Conservation (phyloP, 805 yeast species). For the Lipomyces japonicus region DNA sequence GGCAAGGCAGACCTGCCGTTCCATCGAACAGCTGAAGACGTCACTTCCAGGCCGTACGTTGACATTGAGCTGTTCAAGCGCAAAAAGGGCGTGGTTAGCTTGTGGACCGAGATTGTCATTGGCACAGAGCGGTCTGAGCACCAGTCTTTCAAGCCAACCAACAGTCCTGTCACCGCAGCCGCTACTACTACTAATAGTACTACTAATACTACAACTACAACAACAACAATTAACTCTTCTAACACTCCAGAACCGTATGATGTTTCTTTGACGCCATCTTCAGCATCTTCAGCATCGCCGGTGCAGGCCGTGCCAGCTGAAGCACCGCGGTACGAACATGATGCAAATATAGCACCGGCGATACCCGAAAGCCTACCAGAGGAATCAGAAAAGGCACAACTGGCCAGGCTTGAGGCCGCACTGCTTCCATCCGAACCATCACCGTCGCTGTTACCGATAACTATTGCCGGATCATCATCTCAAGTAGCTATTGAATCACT, state of each 20-base stretch:
- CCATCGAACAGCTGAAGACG: constrained; percentile 17
- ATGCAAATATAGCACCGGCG: neutral
- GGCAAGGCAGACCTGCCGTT: constrained; percentile 47
- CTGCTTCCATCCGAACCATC: constrained; percentile 59
- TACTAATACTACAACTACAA: too few relatives aligned
- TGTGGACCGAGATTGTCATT: constrained; percentile 72
- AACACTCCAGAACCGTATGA: too few relatives aligned
- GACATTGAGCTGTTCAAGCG: constrained; percentile 78
- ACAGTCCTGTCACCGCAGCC: constrained; percentile 8
- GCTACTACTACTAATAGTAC: neutral
- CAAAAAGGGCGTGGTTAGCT: constrained; percentile 71
- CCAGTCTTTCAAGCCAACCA: constrained; percentile 26
- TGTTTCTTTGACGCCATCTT: neutral
- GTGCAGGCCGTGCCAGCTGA: neutral
- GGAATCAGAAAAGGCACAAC: constrained; percentile 54
- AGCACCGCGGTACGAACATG: too few relatives aligned
- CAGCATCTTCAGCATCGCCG: neutral
- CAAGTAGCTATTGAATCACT: neutral
- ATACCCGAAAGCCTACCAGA: neutral
- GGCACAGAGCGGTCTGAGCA: constrained; percentile 61
- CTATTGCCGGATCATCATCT: too few relatives aligned
- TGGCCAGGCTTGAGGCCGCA: constrained; percentile 53
- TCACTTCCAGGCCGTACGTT: constrained; percentile 43
- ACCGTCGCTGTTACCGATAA: neutral
- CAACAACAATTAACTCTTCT: neutral